Conservation (phyloP, 2,329 filamentous ascomycete genomes). For the Passalora sequoiae region DNA sequence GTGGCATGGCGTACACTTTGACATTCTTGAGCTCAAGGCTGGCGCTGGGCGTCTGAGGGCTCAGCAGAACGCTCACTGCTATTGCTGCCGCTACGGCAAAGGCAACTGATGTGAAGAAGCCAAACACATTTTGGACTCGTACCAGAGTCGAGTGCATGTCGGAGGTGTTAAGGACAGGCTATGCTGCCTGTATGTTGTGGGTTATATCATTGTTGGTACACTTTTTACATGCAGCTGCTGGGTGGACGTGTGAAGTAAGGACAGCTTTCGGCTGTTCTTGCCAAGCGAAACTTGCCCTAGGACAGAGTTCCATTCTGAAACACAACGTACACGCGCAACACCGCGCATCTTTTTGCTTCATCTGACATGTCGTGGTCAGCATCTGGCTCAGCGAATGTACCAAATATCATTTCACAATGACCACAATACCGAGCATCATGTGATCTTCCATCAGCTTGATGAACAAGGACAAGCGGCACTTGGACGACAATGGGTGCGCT, state of each 20-base stretch:
- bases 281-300: background rate
- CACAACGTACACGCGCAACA: no score
- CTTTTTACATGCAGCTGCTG: background rate
- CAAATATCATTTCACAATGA: no score
- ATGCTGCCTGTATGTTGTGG: background rate
- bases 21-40: slow-evolving; percentile 66
- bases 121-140: slow-evolving; percentile 86
- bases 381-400: no score
- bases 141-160: slow-evolving; percentile 83
- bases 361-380: no score
- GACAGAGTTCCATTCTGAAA: background rate
- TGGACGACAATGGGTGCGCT: no score
- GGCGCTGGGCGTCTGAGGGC: slow-evolving; percentile 62
- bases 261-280: background rate
- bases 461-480: no score
- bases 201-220: slow-evolving; percentile 4
- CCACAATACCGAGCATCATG: no score
- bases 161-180: slow-evolving; percentile 21
- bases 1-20: slow-evolving; percentile 63
- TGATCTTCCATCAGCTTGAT: no score
- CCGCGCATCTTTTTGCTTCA: no score
- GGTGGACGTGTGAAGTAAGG: background rate
- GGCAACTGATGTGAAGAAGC: slow-evolving; percentile 94
- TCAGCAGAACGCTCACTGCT: slow-evolving; percentile 70
- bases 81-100: slow-evolving; percentile 76